A percentile compares a stretch with the other conserved stretches of the same genome.
These are phyloP conservation scores for Porogramme epimiltina DNA, from an alignment of 1,284 basidiomycete genomes.

Conservation along the genomic window DNA sequence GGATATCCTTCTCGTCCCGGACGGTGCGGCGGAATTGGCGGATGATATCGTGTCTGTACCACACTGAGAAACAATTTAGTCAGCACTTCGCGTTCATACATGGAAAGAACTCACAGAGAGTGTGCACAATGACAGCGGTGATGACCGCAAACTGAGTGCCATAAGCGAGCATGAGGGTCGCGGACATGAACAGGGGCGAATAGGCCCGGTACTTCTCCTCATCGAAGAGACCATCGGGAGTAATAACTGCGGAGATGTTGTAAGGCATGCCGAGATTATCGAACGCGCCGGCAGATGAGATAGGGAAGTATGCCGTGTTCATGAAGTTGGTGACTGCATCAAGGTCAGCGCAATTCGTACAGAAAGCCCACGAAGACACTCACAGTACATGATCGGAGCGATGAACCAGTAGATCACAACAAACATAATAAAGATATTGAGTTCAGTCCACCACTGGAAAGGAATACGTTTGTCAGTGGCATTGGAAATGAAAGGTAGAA, in stretches of 20 bases:
- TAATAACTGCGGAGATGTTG: constrained; percentile 60
- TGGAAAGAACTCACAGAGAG: constrained; percentile 54
- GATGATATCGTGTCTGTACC: constrained; percentile 80
- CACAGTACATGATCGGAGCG: constrained; percentile 86
- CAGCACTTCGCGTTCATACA: too few species aligned
- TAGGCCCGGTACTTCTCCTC: constrained; percentile 64
- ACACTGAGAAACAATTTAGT: constrained; percentile 48
- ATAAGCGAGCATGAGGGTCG: constrained; percentile 69
- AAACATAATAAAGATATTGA: constrained; percentile 79
- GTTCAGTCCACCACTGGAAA: constrained; percentile 86
- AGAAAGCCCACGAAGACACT: constrained; percentile 29
- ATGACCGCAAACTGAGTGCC: constrained; percentile 76
- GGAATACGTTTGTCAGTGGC: constrained; percentile 7
- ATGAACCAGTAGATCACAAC: constrained; percentile 82
- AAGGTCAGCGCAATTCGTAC: background rate
- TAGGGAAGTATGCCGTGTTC: constrained; percentile 75
- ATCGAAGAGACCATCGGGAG: constrained; percentile 62
- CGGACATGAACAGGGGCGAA: constrained; percentile 74
- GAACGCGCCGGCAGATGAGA: constrained; percentile 60
- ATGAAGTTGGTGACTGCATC: constrained; percentile 48
- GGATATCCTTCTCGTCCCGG: constrained; percentile 79
- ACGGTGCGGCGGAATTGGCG: constrained; percentile 66
- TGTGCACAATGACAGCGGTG: constrained; percentile 76
- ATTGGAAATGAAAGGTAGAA: constrained; percentile 3
- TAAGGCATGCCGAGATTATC: constrained; percentile 76